phyloP scores from a whole-genome alignment of 306 rosid species.

The Casuarina glauca region DNA sequence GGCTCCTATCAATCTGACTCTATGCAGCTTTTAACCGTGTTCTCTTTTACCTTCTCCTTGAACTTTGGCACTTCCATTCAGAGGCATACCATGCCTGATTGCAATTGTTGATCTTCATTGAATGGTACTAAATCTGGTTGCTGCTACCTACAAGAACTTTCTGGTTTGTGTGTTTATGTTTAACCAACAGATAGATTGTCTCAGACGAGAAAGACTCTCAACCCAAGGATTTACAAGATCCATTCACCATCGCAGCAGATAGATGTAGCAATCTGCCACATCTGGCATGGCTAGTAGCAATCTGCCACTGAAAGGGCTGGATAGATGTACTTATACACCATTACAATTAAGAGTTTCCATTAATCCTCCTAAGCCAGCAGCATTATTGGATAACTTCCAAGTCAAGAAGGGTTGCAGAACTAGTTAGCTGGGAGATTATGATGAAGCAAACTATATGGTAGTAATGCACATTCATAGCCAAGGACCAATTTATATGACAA shows the following conservation, averaged over 20 bases:
- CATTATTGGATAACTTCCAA: slow-evolving; percentile 3
- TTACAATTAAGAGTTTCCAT: background rate
- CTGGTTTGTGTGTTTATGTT: background rate
- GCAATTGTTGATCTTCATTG: background rate
- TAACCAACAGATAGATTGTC: background rate
- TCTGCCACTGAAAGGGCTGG: background rate
- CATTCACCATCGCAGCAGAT: background rate
- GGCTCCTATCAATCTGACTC: background rate
- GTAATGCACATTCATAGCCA: background rate
- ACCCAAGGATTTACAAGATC: background rate
- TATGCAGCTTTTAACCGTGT: background rate
- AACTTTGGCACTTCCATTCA: background rate
- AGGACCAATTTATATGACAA: background rate
- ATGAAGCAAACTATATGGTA: background rate
- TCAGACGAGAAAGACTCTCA: background rate
- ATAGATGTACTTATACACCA: background rate
- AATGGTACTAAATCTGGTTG: background rate
- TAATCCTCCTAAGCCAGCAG: background rate
- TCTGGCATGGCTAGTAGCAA: background rate
- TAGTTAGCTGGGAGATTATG: background rate
- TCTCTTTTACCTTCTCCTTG: background rate
- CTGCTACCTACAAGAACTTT: background rate
- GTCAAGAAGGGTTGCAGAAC: background rate
- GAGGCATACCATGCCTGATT: background rate
- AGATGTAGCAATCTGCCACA: slow-evolving; percentile 6